A percentile compares a stretch with the other conserved stretches of the same genome.
Evolutionary conservation across 345 rosid species (phyloP).

Genomic region (Rhizophora apiculata): DNA sequence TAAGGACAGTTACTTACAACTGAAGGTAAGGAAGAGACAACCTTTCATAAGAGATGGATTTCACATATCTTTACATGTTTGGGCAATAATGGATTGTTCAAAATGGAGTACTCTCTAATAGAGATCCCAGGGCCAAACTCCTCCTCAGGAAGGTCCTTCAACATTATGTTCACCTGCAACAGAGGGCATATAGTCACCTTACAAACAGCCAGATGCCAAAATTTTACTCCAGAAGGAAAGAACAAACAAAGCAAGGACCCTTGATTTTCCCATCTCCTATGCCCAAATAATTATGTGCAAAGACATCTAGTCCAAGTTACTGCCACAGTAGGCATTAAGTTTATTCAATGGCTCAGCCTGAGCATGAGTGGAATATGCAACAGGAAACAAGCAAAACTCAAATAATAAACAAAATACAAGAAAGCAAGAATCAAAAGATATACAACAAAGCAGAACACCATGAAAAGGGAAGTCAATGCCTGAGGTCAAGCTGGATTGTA

Average conservation of each 20-base stretch:
- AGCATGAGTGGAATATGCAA: neutral
- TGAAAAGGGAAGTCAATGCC: neutral
- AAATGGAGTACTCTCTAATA: constrained; percentile 83
- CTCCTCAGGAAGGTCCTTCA: constrained; percentile 59
- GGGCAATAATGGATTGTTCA: constrained; percentile 72
- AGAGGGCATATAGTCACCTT: constrained; percentile 8
- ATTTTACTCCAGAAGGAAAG: neutral
- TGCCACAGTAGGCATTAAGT: neutral
- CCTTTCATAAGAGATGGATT: neutral
- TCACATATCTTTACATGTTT: constrained; percentile 49
- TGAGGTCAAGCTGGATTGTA: neutral
- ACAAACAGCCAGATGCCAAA: neutral
- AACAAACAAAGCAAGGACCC: too few relatives aligned
- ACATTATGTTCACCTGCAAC: constrained; percentile 75
- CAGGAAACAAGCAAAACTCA: neutral
- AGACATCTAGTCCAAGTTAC: neutral
- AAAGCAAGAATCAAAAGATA: neutral
- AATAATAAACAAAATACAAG: neutral
- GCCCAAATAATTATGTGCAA: neutral
- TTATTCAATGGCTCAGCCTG: neutral
- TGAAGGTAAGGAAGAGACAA: neutral
- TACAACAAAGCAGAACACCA: neutral
- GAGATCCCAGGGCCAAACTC: constrained; percentile 83
- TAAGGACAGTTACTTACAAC: neutral
- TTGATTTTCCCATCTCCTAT: neutral